These are phyloP conservation scores for Backusella australiensis DNA, from an alignment of 192 early-diverging fungal species.

Conservation along the genomic window DNA sequence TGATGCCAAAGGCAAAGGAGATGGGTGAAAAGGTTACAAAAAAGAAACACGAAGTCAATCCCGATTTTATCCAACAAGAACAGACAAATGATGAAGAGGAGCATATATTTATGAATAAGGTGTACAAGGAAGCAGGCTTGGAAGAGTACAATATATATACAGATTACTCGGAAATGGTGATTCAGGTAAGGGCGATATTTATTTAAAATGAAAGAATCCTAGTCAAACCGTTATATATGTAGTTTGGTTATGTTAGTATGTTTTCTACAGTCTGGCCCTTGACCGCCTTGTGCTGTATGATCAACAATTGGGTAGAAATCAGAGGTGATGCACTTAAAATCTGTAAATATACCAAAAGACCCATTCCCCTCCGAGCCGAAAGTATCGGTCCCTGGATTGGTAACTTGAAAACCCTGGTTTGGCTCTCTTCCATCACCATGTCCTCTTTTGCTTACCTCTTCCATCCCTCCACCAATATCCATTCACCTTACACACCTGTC, in stretches of 20 bases:
- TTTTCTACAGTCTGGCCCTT: slow-evolving; percentile 88
- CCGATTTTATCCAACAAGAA: background rate
- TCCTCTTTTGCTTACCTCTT: slow-evolving; percentile 56
- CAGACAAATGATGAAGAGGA: slow-evolving; percentile 33
- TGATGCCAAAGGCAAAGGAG: slow-evolving; percentile 31
- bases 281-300: slow-evolving; percentile 72
- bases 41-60: background rate
- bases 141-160: slow-evolving; percentile 81
- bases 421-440: slow-evolving; percentile 60
- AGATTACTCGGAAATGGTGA: slow-evolving; percentile 92
- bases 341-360: slow-evolving; percentile 59
- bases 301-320: slow-evolving; percentile 93
- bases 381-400: slow-evolving; percentile 39
- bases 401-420: slow-evolving; percentile 40
- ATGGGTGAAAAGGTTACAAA: background rate
- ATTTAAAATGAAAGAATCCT: background rate
- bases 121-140: slow-evolving; percentile 57
- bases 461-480: slow-evolving; percentile 37
- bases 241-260: slow-evolving; percentile 85
- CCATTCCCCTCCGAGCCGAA: slow-evolving; percentile 34
- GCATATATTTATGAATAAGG: slow-evolving; percentile 47
- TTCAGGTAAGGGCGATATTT: slow-evolving; percentile 57
- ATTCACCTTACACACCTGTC: slow-evolving; percentile 34
- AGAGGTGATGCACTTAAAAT: slow-evolving; percentile 91
- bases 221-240: background rate